Percentiles rank a stretch among this genome's conserved stretches.
These are phyloP conservation scores for Ormosia semicastrata DNA, from an alignment of 306 rosid species.

Conservation along the genomic window DNA sequence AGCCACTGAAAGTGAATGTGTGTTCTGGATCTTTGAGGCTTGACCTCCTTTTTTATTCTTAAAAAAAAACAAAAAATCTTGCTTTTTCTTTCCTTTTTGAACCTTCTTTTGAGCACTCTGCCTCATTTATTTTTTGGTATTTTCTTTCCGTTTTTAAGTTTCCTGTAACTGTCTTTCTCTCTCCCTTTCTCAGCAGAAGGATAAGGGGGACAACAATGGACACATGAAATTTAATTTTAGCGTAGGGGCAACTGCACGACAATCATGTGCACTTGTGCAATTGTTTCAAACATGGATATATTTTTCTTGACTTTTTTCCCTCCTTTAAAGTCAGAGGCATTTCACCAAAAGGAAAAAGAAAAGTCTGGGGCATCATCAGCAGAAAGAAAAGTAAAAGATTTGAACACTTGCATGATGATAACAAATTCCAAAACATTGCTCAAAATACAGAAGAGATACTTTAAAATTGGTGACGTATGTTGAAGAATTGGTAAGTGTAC, in stretches of 20 bases:
- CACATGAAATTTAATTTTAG: constrained; percentile 19
- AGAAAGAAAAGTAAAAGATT: neutral
- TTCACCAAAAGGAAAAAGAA: neutral
- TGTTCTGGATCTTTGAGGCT: constrained; percentile 27
- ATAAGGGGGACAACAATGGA: neutral
- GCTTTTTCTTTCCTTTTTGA: constrained; percentile 3
- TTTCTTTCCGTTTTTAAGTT: neutral
- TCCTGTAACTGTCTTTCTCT: constrained; percentile 16
- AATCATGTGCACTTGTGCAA: constrained; percentile 28
- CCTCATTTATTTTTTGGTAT: neutral
- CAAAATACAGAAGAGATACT: too few species aligned
- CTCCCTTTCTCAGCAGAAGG: constrained; percentile 10
- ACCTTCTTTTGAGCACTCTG: neutral
- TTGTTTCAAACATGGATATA: neutral
- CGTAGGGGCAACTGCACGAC: constrained; percentile 24
- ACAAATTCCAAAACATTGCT: neutral
- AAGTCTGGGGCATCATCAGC: too few species aligned
- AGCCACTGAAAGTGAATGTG: constrained; percentile 15
- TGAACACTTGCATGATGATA: neutral
- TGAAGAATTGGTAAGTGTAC: too few species aligned
- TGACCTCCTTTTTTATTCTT: neutral
- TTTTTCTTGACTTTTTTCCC: neutral
- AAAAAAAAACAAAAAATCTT: neutral
- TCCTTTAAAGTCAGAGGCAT: neutral
- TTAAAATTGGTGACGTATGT: too few species aligned